Percentiles rank a stretch among this genome's conserved stretches.
Conservation (phyloP, 768 basidiomycete genomes). For the Pholiota molesta region DNA sequence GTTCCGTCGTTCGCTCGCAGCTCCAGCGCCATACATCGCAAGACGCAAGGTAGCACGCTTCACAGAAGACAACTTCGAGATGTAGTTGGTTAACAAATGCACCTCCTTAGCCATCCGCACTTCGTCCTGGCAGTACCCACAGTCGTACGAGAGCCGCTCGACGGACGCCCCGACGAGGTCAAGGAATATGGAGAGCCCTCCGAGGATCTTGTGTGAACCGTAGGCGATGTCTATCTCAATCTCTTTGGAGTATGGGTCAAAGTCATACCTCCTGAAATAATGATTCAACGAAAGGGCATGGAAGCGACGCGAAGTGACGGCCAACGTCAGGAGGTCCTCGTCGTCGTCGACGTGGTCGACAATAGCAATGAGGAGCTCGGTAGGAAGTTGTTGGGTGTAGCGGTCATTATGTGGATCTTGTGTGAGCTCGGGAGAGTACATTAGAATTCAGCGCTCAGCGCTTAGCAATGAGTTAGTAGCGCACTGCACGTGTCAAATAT, state of each 20-base stretch:
- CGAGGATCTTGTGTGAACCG: conserved; percentile 10
- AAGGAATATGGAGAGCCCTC: conserved; percentile 17
- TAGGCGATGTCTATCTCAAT: conserved; percentile 5
- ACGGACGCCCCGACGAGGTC: conserved; percentile 14
- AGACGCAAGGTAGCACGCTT: conserved; percentile 14
- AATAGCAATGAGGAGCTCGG: conserved; percentile 9
- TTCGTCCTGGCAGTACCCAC: conserved; percentile 13
- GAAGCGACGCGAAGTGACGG: conserved; percentile 14
- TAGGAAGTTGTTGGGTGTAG: not conserved
- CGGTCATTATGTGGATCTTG: not conserved
- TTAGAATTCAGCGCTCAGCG: too few relatives aligned
- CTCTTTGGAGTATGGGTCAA: conserved; percentile 13
- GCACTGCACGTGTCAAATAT: too few relatives aligned
- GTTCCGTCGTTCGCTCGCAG: conserved; percentile 8
- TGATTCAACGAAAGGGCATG: conserved; percentile 11
- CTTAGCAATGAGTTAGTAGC: too few relatives aligned
- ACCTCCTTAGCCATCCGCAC: conserved; percentile 12
- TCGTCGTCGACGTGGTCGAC: conserved; percentile 5
- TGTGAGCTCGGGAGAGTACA: too few relatives aligned
- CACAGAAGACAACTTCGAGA: conserved; percentile 17
- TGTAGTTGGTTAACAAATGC: conserved; percentile 14
- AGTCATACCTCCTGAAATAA: conserved; percentile 12
- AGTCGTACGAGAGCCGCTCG: conserved; percentile 20
- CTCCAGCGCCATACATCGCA: conserved; percentile 2
- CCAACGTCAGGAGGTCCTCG: conserved; percentile 16